These are phyloP conservation scores for Pythium dissotocum DNA, from an alignment of 352 stramenopile species.

Conservation along the genomic window DNA sequence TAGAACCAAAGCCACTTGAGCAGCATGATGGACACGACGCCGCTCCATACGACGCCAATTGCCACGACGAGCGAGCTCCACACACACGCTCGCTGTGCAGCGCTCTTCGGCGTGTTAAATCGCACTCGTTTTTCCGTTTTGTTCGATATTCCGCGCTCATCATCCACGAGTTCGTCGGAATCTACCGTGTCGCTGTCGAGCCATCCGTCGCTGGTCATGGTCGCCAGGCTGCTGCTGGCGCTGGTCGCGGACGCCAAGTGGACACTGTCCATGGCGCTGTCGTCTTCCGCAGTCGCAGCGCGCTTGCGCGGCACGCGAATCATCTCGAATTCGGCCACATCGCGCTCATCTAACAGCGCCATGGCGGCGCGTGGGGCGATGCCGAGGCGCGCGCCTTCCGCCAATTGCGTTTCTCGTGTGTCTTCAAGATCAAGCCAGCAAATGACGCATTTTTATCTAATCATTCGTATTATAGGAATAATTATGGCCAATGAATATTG, in stretches of 20 bases:
- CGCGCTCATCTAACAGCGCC: constrained; percentile 1
- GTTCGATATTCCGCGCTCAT: not conserved
- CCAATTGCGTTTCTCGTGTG: constrained; percentile 5
- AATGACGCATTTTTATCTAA: not conserved
- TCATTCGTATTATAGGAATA: not conserved
- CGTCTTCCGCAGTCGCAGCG: constrained; percentile 9
- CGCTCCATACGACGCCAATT: constrained; percentile 18
- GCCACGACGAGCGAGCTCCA: constrained; percentile 17
- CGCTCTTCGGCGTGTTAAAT: not conserved
- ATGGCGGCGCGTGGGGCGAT: not conserved
- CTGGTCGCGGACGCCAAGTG: constrained; percentile 1
- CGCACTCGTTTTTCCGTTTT: not conserved
- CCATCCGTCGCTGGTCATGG: not conserved
- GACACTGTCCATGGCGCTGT: not conserved
- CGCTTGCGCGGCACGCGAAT: constrained; percentile 23
- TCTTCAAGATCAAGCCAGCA: constrained; percentile 7
- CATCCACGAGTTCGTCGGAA: not conserved
- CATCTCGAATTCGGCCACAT: constrained; percentile 20
- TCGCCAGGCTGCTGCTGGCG: constrained; percentile 1
- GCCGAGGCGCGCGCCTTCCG: not conserved
- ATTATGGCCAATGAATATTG: not conserved
- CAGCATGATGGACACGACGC: constrained; percentile 17
- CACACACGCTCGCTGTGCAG: not conserved
- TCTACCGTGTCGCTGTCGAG: not conserved
- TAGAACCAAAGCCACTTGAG: constrained; percentile 32